Evolutionary conservation across 2,329 filamentous ascomycete genomes (phyloP).

Genomic region (Paraphoma sp.): DNA sequence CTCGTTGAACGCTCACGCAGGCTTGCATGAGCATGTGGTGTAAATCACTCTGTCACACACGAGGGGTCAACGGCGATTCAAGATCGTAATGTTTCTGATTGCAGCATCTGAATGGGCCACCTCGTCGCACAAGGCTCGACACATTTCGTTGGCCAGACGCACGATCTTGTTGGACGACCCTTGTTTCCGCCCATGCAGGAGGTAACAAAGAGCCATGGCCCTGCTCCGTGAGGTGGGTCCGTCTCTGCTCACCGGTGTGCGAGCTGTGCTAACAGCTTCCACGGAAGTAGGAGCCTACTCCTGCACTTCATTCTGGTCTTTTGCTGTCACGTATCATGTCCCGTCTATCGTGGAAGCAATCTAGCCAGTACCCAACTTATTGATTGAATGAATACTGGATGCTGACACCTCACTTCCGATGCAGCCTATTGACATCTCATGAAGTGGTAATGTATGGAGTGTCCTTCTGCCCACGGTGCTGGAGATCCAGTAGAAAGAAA

Average conservation of each 20-base stretch:
- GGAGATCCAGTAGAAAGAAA: too few species aligned
- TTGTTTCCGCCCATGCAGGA: neutral
- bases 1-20: slow-evolving; percentile 1
- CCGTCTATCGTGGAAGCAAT: too few species aligned
- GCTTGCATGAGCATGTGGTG: slow-evolving; percentile 7
- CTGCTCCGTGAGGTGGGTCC: neutral
- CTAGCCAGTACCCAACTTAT: too few species aligned
- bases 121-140: neutral
- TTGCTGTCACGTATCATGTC: too few species aligned
- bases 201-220: neutral
- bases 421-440: too few species aligned
- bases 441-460: too few species aligned
- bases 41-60: slow-evolving; percentile 3
- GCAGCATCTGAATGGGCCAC: slow-evolving; percentile 7
- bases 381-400: too few species aligned
- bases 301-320: too few species aligned
- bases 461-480: too few species aligned
- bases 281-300: too few species aligned
- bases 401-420: too few species aligned
- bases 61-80: neutral
- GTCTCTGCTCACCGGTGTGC: neutral
- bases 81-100: slow-evolving; percentile 4
- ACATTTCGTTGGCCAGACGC: slow-evolving; percentile 2
- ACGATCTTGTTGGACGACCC: neutral
- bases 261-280: neutral